Percentiles rank a stretch among this genome's conserved stretches.
phyloP scores from a whole-genome alignment of 1,284 basidiomycete genomes.

The Ustilago hordei region DNA sequence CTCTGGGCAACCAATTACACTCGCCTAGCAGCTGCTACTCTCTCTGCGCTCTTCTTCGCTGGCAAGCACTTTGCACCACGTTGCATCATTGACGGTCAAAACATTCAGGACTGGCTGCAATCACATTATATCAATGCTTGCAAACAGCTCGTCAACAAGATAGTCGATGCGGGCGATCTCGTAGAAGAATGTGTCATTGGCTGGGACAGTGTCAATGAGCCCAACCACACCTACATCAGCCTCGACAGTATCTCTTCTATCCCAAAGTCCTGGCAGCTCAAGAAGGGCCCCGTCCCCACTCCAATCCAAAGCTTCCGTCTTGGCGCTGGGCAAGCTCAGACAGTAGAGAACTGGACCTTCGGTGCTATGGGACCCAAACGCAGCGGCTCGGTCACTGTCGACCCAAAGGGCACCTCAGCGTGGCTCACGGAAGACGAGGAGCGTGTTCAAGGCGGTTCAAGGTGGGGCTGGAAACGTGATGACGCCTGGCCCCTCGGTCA shows the following conservation, averaged over 20 bases:
- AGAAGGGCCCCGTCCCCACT: conserved; percentile 85
- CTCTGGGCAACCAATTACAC: conserved; percentile 96
- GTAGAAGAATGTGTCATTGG: conserved; percentile 90
- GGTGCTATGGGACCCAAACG: conserved; percentile 82
- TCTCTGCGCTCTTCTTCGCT: conserved; percentile 95
- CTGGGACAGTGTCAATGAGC: conserved; percentile 97
- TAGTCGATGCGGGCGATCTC: conserved; percentile 79
- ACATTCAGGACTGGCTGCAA: conserved; percentile 95
- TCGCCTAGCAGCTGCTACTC: conserved; percentile 84
- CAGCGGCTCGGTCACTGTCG: conserved; percentile 80
- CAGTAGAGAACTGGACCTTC: conserved; percentile 87
- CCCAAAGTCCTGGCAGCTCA: conserved; percentile 72
- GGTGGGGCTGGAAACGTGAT: conserved; percentile 85
- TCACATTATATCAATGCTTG: conserved; percentile 84
- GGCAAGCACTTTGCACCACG: conserved; percentile 89
- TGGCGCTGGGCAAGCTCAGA: conserved; percentile 87
- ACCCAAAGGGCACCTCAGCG: conserved; percentile 78
- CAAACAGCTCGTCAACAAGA: conserved; percentile 79
- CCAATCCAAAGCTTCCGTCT: conserved; percentile 85
- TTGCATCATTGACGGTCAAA: conserved; percentile 88
- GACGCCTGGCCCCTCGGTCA: conserved; percentile 83
- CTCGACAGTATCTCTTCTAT: conserved; percentile 74
- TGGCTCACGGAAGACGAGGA: conserved; percentile 63
- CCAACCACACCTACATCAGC: conserved; percentile 86
- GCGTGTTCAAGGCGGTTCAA: conserved; percentile 39